Evolutionary conservation across 2,329 filamentous ascomycete species (phyloP).

Genomic region (Claviceps sorghi): DNA sequence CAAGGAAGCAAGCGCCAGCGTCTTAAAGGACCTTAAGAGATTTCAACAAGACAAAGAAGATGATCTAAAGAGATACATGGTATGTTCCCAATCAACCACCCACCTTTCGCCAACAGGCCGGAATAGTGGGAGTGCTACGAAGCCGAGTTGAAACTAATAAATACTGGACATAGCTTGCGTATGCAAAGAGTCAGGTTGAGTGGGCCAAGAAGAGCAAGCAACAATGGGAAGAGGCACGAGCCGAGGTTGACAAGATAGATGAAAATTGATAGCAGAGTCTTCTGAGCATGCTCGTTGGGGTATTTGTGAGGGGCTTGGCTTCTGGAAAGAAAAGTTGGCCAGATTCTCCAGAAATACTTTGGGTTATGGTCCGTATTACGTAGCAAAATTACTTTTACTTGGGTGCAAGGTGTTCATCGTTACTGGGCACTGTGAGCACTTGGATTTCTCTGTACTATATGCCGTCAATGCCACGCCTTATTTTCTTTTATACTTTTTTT

Average conservation of each 20-base stretch:
- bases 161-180: conserved; percentile 53
- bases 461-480: not conserved
- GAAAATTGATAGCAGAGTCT: conserved; percentile 28
- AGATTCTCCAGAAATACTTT: not conserved
- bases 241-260: conserved; percentile 79
- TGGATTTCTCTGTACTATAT: not conserved
- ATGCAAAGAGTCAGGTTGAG: conserved; percentile 82
- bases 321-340: not conserved
- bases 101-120: too few relatives aligned
- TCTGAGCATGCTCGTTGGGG: not conserved
- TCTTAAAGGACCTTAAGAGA: conserved; percentile 76
- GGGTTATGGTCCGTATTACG: not conserved
- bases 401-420: not conserved
- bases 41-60: conserved; percentile 96
- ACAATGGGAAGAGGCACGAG: conserved; percentile 81
- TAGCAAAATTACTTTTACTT: not conserved
- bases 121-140: not conserved
- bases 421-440: not conserved
- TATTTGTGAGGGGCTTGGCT: not conserved
- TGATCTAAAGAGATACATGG: conserved; percentile 89
- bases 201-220: conserved; percentile 85
- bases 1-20: conserved; percentile 76
- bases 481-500: not conserved
- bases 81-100: conserved; percentile 31
- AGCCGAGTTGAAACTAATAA: conserved; percentile 13